These are phyloP conservation scores for Physcomitrellopsis africana DNA, from an alignment of 225 moss, liverwort and hornwort species.

Conservation along the genomic window DNA sequence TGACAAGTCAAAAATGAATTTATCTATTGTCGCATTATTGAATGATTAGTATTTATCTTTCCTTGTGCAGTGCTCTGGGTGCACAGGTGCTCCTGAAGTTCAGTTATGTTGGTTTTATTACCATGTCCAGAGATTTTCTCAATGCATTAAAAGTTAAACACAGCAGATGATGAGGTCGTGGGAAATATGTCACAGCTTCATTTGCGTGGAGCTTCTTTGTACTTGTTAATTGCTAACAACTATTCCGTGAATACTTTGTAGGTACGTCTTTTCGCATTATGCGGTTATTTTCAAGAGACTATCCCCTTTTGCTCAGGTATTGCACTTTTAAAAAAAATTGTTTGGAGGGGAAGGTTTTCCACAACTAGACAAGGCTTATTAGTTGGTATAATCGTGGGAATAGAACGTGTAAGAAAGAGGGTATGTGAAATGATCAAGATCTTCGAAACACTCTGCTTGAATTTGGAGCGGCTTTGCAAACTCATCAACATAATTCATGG, in stretches of 20 bases:
- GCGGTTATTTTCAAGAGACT: slow-evolving; percentile 83
- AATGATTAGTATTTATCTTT: slow-evolving; percentile 12
- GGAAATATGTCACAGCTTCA: slow-evolving; percentile 7
- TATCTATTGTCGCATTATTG: slow-evolving; percentile 2
- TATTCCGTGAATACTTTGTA: slow-evolving; percentile 38
- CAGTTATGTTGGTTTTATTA: slow-evolving; percentile 6
- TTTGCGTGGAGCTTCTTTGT: slow-evolving; percentile 14
- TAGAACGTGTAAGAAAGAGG: not conserved
- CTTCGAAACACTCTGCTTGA: not conserved
- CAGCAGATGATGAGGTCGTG: slow-evolving; percentile 10
- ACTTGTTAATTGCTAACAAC: slow-evolving; percentile 28
- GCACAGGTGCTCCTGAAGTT: slow-evolving; percentile 9
- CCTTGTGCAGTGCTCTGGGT: slow-evolving; percentile 11
- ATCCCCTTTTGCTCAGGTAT: slow-evolving; percentile 79
- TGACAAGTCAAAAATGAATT: not conserved
- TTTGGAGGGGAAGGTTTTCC: slow-evolving; percentile 16
- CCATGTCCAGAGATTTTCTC: not conserved
- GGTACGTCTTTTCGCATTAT: slow-evolving; percentile 89
- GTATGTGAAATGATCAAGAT: not conserved
- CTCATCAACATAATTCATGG: slow-evolving; percentile 18
- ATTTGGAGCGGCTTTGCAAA: slow-evolving; percentile 7
- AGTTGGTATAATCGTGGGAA: not conserved
- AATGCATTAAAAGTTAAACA: slow-evolving; percentile 10
- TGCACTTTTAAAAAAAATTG: slow-evolving; percentile 8
- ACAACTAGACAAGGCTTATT: slow-evolving; percentile 1